Base-by-base conservation (phyloP, 176 grass and related monocot genomes). In the Olyra latifolia region DNA sequence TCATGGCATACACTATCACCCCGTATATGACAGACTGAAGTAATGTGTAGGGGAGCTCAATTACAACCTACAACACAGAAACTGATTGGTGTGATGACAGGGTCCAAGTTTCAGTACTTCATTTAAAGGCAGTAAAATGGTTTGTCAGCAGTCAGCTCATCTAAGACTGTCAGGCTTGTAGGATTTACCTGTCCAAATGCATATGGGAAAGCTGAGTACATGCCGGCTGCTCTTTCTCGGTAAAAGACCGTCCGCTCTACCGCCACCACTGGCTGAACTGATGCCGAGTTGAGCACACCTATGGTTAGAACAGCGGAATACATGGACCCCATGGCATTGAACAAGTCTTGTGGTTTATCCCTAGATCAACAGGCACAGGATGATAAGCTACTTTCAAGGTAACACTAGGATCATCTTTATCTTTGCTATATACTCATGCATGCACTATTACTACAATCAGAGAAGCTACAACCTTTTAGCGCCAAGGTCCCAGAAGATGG, bases 181-280 rank as follows among this genome's bases (percentile, higher is more conserved):
- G 49, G 56, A 38, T 7, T 7, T 56, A 75, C 72, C 72, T 75
- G 53, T 16, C 53, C 72, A 58, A 75, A 75, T 5, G 72, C 72
- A 75, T 75, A 75, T 0, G 72, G 53, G 30, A 57, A 74, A 74
- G 71, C 71, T 74, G 71, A 74, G 20, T 74, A 74, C 71, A 74
- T 57, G 30, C 72, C 35, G 1, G 53, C 53, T 58, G 53, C 72
- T 58, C 72, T 75, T 58, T 75, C 72, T 19, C 72, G 52, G 53
- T 75, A 58, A 38, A 75, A 75, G 35, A n/a, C n/a, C 6, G 0
- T 75, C 41, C 52, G 72, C 72, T 75, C 72, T 0, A 75, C 13
- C 1, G 72, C 53, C 12, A 75, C 72, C 72, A 75, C 58, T 63
- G 75, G 75, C 75, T 64, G 75, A 48, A 77, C 75, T 35, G 59